Base-by-base conservation (phyloP, 306 rosid species). In the Potentilla sterilis region DNA sequence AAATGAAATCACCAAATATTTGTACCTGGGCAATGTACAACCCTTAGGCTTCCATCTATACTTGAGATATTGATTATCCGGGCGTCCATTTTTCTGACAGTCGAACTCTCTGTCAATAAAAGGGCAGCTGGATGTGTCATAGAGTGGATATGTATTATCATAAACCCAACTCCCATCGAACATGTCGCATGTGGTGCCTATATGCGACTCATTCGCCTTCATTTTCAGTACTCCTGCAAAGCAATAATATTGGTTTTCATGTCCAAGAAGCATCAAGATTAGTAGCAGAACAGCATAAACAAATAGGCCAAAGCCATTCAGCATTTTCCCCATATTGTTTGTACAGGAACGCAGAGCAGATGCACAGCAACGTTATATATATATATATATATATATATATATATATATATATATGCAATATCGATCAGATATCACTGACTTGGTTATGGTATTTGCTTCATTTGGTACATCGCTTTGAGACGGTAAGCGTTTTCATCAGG, bases 51-150 rank as follows among this genome's bases (percentile, higher is more conserved):
- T 79, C 91, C 91, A 87, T 85, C 79, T 80, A 54, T 73, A 76
- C 8, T 80, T 85, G 79, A 78, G 85, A 65, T 82, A 87, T 0
- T 47, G 16, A 7, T 6, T 42, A 57, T 85, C 87, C 0, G 78
- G 79, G 47, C 87, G 87, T 69, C 88, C 85, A 76, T 87, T 85
- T 32, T 78, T 78, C 61, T 68, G 75, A 79, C 88, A 87, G 14
- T 82, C 73, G 55, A 87, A 85, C n/a, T 61, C 77, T 48, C 47
- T 54, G 41, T 68, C 83, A 28, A 85, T 55, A 5, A 72, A 83
- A 9, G 87, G 70, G 54, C 87, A 83, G 61, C 55, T 52, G 14
- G 59, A 35, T 2, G 80, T 69, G 80, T 67, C 46, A 34, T 80
- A 83, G 35, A 72, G 67, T 67, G 84, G 81, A 51, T 80, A 73